Percentiles rank a stretch among this genome's conserved stretches.
Evolutionary conservation across 352 stramenopile species (phyloP).

Genomic region (Globisporangium parvum): DNA sequence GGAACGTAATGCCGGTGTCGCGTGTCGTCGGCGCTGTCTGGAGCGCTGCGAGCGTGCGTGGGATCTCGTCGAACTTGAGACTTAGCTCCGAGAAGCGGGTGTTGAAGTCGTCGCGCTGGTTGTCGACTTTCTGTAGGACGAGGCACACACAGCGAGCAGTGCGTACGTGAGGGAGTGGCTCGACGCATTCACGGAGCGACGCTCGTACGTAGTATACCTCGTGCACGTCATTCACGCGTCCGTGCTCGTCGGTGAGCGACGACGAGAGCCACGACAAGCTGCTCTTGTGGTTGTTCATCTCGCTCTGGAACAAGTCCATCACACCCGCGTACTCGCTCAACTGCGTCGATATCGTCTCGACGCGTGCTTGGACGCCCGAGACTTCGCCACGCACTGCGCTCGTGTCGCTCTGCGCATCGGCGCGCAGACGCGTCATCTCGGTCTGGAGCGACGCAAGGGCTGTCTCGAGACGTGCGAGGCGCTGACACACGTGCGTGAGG

Average conservation of each 20-base stretch:
- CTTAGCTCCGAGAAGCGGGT: slow-evolving; percentile 51
- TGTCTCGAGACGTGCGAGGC: slow-evolving; percentile 44
- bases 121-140: slow-evolving; percentile 52
- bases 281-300: slow-evolving; percentile 48
- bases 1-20: slow-evolving; percentile 43
- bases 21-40: slow-evolving; percentile 18
- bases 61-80: slow-evolving; percentile 59
- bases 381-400: slow-evolving; percentile 46
- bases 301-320: slow-evolving; percentile 59
- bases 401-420: slow-evolving; percentile 31
- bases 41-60: slow-evolving; percentile 38
- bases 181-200: background rate
- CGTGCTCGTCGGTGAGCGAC: slow-evolving; percentile 40
- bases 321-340: slow-evolving; percentile 52
- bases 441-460: slow-evolving; percentile 31
- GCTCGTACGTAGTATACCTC: slow-evolving; percentile 18
- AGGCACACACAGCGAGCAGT: background rate
- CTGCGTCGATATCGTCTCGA: slow-evolving; percentile 45
- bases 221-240: slow-evolving; percentile 37
- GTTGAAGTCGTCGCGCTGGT: slow-evolving; percentile 59
- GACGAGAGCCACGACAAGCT: slow-evolving; percentile 41
- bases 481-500: slow-evolving; percentile 56
- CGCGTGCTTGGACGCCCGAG: slow-evolving; percentile 28
- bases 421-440: slow-evolving; percentile 30
- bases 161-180: background rate